phyloP scores from a whole-genome alignment of 306 rosid genomes.

The Coriaria nepalensis region DNA sequence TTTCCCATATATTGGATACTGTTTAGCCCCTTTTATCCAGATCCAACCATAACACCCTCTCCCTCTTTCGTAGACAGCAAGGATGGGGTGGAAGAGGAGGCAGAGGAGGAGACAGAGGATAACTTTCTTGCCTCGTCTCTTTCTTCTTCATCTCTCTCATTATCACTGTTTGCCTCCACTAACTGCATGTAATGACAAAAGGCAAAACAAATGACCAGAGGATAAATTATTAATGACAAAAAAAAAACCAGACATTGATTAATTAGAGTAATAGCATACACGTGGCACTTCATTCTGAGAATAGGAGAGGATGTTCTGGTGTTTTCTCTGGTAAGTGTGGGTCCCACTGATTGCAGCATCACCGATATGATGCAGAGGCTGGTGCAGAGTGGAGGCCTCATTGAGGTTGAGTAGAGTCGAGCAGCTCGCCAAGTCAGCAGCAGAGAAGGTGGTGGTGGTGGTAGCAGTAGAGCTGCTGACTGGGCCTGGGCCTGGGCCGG shows the following conservation, averaged over 20 bases:
- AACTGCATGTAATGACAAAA: slow-evolving; percentile 12
- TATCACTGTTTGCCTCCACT: slow-evolving; percentile 6
- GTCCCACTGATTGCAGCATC: slow-evolving; percentile 13
- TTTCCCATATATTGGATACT: no score
- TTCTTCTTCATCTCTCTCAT: slow-evolving; percentile 3
- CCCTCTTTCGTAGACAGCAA: slow-evolving; percentile 8
- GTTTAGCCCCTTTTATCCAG: no score
- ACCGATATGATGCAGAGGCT: neutral
- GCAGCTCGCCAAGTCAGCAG: neutral
- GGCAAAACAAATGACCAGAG: neutral
- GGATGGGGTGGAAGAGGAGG: slow-evolving; percentile 11
- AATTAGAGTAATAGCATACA: slow-evolving; percentile 7
- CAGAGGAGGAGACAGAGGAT: slow-evolving; percentile 5
- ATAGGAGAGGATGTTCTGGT: neutral
- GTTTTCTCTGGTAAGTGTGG: slow-evolving; percentile 19
- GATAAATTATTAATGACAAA: neutral
- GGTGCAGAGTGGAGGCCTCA: slow-evolving; percentile 23
- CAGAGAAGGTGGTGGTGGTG: slow-evolving; percentile 1
- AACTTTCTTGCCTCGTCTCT: neutral
- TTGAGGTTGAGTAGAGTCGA: slow-evolving; percentile 43
- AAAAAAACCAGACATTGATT: neutral
- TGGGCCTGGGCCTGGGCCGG: slow-evolving; percentile 60
- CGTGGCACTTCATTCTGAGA: slow-evolving; percentile 1
- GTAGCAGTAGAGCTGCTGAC: slow-evolving; percentile 31
- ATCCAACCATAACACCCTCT: slow-evolving; percentile 17